Base-by-base conservation (phyloP, 2,329 filamentous ascomycete species). In the Immersiporthe knoxdaviesiana region DNA sequence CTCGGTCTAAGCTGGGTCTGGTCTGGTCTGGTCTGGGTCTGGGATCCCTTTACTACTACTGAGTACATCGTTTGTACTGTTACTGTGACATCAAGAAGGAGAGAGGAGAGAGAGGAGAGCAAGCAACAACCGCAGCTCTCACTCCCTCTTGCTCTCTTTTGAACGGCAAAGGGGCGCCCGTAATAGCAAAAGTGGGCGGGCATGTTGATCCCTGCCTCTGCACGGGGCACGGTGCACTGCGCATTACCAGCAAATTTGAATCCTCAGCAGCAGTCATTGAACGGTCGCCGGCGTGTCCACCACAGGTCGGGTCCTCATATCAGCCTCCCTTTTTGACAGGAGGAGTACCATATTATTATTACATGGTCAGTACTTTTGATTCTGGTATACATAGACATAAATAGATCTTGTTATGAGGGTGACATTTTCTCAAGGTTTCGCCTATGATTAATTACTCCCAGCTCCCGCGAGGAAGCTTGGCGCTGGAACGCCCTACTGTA, bases 151-250 rank as follows among this genome's bases (percentile, higher is more conserved):
- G n/a, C n/a, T n/a, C 11, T 35, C 35, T 35, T 10, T 32, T 21
- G 24, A n/a, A 27, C 3, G 39, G 6, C 60, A 50, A 44, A 30
- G 60, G 60, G 60, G 41, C 11, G 30, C 60, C 60, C 60, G 60
- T 63, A 47, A 63, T 47, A 47, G 41, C 60, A 63, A 63, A 63
- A 63, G 39, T 44, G 60, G 37, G 41, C 11, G 60, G 37, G 60
- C 21, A 41, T 21, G n/a, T 12, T 50, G 60, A 32, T 50, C 37
- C 39, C 37, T 32, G 60, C 41, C 59, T 11, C n/a, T 61, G 32
- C 32, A 61, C n/a, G 30, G 35, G 27, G 59, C 59, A 61, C n/a
- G 30, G 35, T 41, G 59, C 59, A 61, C 18, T 37, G 59, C 59
- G 35, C 21, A 47, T 63, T 50, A 47, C 12, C 60, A 30, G 60